Conservation (phyloP, 2,329 filamentous ascomycete genomes). For the Plenodomus lindquistii region DNA sequence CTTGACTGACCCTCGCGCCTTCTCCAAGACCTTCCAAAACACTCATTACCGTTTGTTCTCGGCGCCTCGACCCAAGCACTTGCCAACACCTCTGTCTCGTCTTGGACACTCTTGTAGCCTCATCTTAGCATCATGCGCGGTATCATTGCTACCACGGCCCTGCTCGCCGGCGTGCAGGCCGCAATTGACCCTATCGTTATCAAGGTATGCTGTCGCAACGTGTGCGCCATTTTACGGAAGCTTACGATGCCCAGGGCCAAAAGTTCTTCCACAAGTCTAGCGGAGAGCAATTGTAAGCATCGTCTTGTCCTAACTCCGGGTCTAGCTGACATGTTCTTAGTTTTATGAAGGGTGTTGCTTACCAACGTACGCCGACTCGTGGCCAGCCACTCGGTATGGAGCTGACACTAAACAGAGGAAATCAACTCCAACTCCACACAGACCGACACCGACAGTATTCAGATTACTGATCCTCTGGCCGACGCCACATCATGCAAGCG, state of each 20-base stretch:
- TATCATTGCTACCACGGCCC: conserved; percentile 55
- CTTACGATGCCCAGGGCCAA: conserved; percentile 58
- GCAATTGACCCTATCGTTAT: conserved; percentile 67
- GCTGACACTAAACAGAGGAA: conserved; percentile 57
- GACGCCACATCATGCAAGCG: conserved; percentile 73
- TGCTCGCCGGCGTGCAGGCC: conserved; percentile 57
- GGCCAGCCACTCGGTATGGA: not conserved
- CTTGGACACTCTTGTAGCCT: conserved; percentile 26
- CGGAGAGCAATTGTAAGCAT: conserved; percentile 65
- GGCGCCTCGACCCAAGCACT: conserved; percentile 29
- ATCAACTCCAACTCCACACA: conserved; percentile 57
- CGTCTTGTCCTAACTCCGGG: not conserved
- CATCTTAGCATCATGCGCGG: conserved; percentile 58
- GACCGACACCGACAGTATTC: conserved; percentile 48
- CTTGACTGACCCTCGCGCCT: conserved; percentile 14
- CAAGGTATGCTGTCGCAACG: conserved; percentile 59
- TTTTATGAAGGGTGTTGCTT: conserved; percentile 91
- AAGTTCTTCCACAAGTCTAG: conserved; percentile 91
- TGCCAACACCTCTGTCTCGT: conserved; percentile 29
- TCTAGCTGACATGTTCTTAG: conserved; percentile 41
- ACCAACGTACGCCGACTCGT: conserved; percentile 64
- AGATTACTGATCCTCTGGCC: conserved; percentile 82
- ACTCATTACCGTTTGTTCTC: conserved; percentile 11
- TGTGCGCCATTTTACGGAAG: conserved; percentile 2
- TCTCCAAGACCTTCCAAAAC: conserved; percentile 13